phyloP scores from a whole-genome alignment of 305 asterid species.

The Withania somnifera region DNA sequence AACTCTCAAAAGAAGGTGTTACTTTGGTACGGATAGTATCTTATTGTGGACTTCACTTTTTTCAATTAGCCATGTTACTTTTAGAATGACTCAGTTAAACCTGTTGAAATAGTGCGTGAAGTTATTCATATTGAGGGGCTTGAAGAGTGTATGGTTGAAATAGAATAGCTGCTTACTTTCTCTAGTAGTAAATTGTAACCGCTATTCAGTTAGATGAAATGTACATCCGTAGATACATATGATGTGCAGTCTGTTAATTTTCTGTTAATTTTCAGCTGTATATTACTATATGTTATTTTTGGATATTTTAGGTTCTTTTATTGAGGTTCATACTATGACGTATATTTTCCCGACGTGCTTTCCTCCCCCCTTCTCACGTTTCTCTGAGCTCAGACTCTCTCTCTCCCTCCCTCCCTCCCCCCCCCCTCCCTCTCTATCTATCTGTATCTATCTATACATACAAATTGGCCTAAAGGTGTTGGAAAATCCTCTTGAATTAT shows the following conservation, averaged over 20 bases:
- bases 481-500: background rate
- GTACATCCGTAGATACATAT: background rate
- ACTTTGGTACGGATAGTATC: conserved; percentile 62
- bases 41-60: background rate
- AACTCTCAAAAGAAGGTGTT: conserved; percentile 97
- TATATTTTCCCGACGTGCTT: background rate
- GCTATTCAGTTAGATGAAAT: background rate
- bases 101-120: background rate
- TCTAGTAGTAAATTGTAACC: background rate
- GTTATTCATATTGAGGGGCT: background rate
- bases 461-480: background rate
- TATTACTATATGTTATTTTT: background rate
- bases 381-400: background rate
- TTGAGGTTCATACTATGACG: background rate
- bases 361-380: background rate
- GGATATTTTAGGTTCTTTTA: background rate
- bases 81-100: background rate
- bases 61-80: background rate
- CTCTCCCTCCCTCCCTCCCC: background rate
- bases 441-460: background rate
- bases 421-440: background rate
- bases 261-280: background rate
- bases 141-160: background rate
- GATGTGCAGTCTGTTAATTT: background rate
- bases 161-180: background rate